Conservation (phyloP, 352 stramenopile genomes). For the Hyaloperonospora arabidopsidis region DNA sequence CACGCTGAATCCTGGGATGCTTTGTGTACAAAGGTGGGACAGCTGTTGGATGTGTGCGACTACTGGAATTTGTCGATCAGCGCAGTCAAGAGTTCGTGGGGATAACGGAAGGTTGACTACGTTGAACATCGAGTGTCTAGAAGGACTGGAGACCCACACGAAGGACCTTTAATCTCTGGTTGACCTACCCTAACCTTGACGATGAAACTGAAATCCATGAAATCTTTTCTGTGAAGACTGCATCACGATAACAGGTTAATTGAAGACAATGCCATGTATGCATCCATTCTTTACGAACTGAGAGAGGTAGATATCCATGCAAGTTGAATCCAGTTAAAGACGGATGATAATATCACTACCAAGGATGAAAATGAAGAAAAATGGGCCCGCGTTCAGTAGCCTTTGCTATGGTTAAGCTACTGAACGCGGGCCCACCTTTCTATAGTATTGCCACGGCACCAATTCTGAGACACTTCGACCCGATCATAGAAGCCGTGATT, state of each 20-base stretch:
- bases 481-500: not conserved
- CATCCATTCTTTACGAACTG: not conserved
- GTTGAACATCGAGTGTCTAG: not conserved
- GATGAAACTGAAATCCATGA: not conserved
- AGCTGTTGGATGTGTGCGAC: not conserved
- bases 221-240: conserved; percentile 1
- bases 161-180: not conserved
- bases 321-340: too few species aligned
- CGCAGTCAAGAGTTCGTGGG: not conserved
- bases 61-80: not conserved
- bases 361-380: not conserved
- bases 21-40: not conserved
- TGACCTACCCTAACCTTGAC: not conserved
- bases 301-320: not conserved
- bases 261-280: not conserved
- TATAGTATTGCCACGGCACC: conserved; percentile 8
- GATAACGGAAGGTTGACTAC: not conserved
- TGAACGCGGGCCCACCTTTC: conserved; percentile 5
- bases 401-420: too few species aligned
- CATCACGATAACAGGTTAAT: not conserved
- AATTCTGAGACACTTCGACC: conserved; percentile 18
- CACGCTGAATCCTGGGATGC: not conserved
- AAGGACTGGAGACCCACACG: not conserved
- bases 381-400: not conserved
- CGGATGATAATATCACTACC: too few species aligned